Base-by-base conservation (phyloP, 495 filamentous ascomycete species). In the Aspergillus baeticus region DNA sequence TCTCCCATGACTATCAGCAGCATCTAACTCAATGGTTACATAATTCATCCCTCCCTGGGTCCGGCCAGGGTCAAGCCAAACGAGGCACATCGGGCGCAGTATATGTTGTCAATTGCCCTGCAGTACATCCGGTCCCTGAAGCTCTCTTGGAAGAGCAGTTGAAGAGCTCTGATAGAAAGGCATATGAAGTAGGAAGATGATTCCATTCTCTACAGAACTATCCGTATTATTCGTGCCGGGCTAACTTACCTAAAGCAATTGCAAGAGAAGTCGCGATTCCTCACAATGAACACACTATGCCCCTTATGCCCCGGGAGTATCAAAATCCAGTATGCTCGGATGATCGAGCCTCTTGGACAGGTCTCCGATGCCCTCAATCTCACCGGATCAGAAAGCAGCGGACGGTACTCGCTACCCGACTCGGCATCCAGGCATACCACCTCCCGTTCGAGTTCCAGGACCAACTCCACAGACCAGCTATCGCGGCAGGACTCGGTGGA, bases 71-170 rank as follows among this genome's bases (percentile, higher is more conserved):
- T 3, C 44, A 49, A 14, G 43, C 37, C 23, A 52, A 23, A 42
- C 52, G 48, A 17, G 43, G 55, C 22, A 47, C 46, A n/a, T 42
- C 15, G 14, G 51, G 55, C 34, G 55, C 51, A 13, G 42, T 63
- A 7, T 68, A 68, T 50, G 58, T 62, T 15, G 65, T 68, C 6
- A 58, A 68, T 23, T 68, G 65, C 17, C 65, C 65, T 33, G 58
- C 58, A 1, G 60, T 63, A 3, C 65, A 68, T 44, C 55, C 63
- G 10, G 54, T 68, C 10, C 63, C 65, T 20, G 54, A 47, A 14
- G 39, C 39, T 36, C 17, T 68, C 3, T 49, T 68, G 39, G 65
- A 63, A 36, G 60, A 68, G 45, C 60, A 55, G 29, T 31, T 68
- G 51, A 68, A 45, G 14, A 37, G 8, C 2, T 44, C 26, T 44